These are phyloP conservation scores for Arabidopsis arenosa DNA, from an alignment of 345 rosid genomes.

Conservation along the genomic window DNA sequence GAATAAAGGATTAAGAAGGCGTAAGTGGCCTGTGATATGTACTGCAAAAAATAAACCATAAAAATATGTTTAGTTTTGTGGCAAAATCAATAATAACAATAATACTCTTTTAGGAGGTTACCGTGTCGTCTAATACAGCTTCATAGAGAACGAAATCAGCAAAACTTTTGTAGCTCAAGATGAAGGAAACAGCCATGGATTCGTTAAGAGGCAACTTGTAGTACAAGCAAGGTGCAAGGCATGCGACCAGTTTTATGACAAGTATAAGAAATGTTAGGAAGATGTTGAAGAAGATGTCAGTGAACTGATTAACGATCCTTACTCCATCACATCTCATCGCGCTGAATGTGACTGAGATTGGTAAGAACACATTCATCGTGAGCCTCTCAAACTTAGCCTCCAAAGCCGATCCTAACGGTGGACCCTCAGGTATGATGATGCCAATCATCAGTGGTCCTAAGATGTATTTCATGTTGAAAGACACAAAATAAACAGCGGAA, in stretches of 20 bases:
- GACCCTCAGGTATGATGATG: conserved; percentile 52
- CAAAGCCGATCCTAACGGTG: conserved; percentile 46
- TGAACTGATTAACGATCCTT: conserved; percentile 11
- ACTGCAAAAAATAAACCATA: conserved; percentile 18
- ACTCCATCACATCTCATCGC: conserved; percentile 32
- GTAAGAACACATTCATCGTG: conserved; percentile 34
- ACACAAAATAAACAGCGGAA: conserved; percentile 19
- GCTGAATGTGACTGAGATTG: conserved; percentile 24
- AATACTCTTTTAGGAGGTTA: background rate
- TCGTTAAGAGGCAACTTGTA: conserved; percentile 31
- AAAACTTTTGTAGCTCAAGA: conserved; percentile 30
- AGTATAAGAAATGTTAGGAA: conserved; percentile 13
- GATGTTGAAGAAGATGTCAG: conserved; percentile 21
- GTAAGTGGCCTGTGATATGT: conserved; percentile 28
- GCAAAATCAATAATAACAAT: background rate
- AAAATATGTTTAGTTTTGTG: background rate
- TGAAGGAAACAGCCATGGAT: conserved; percentile 27
- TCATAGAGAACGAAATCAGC: conserved; percentile 28
- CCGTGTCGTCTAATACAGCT: background rate
- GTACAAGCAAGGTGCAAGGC: conserved; percentile 38
- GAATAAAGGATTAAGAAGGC: conserved; percentile 30
- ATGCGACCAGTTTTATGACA: conserved; percentile 14
- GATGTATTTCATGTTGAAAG: conserved; percentile 13
- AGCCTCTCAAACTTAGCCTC: conserved; percentile 34
- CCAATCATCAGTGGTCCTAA: conserved; percentile 49